Evolutionary conservation across 345 rosid genomes (phyloP).

Genomic region (Pugionium cornutum): DNA sequence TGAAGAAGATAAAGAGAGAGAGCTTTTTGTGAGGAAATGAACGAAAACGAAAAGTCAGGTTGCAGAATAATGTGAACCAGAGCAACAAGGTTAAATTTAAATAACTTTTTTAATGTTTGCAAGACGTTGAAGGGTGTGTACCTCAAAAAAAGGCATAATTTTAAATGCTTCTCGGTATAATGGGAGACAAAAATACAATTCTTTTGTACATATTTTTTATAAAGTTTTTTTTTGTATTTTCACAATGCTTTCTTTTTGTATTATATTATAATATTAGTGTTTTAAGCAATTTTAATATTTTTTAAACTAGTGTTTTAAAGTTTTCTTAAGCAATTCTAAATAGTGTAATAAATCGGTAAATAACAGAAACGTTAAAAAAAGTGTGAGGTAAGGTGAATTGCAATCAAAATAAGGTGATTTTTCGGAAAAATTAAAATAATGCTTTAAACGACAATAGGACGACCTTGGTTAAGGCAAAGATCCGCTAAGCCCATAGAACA

Average conservation of each 20-base stretch:
- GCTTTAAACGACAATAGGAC: slow-evolving; percentile 2
- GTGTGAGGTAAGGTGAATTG: neutral
- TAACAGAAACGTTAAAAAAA: neutral
- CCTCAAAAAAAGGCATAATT: slow-evolving; percentile 1
- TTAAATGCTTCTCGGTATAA: slow-evolving; percentile 5
- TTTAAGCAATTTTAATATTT: no score
- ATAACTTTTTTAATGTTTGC: slow-evolving; percentile 10
- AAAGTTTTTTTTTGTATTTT: neutral
- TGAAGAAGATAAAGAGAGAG: slow-evolving; percentile 2
- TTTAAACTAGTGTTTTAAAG: neutral
- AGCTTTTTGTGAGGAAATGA: neutral
- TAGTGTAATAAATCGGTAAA: neutral
- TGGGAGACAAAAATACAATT: neutral
- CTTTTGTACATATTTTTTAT: neutral
- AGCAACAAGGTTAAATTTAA: neutral
- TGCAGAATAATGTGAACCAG: slow-evolving; percentile 34
- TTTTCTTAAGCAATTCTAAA: no score
- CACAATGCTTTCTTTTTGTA: neutral
- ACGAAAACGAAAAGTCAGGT: slow-evolving; percentile 25
- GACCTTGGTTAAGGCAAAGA: slow-evolving; percentile 1
- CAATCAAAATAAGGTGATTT: no score
- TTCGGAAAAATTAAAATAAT: neutral
- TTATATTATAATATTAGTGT: neutral
- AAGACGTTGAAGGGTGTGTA: slow-evolving; percentile 10
- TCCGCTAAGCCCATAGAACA: slow-evolving; percentile 6